Base-by-base conservation (phyloP, 2,329 filamentous ascomycete species). In the Exserohilum rostratum region DNA sequence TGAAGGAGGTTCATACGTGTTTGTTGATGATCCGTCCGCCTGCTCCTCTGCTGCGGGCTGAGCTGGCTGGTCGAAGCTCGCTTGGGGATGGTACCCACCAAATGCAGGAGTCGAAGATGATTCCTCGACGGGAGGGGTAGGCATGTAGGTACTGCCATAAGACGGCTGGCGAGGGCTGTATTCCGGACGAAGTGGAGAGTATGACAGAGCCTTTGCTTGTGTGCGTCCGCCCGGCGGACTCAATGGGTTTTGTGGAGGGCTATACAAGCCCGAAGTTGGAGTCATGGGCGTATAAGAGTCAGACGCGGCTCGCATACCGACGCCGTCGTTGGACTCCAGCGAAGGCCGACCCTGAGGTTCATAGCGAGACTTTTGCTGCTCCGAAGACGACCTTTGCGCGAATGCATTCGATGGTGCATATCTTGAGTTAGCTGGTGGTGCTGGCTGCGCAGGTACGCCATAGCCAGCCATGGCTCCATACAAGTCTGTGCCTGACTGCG, bases 391-490 rank as follows among this genome's bases (percentile, higher is more conserved):
- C 51, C 77, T 79, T 4, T 81, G 77, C 3, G 79, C 77, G 60
- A 81, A 79, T 9, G 63, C 42, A 38, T 58, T 72, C 3, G 69
- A 66, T 6, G 75, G 76, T 34, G 76, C 74, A 61, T 78, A 78
- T 55, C 69, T 68, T 11, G 75, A 76, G 42, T 73, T 76, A n/a
- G 63, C 47, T 31, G 71, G 56, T 17, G 65, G 62, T 10, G 66
- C 39, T 45, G 54, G 65, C 13, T 67, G 57, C 25, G 56, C 29
- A 20, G 66, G 69, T 2, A 64, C 68, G 13, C 73, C 76, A 56
- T 83, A 85, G 10, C 80, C 77, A 25, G 86, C 87, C 70, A 93
- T 85, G 5, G 81, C 77, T 10, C 87, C 87, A 70, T 95, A 96
- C 5, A 90, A 77, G 62, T 97, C 93, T 40, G 91, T 86, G 65